Conservation (phyloP, 2,329 filamentous ascomycete genomes). For the Ascochyta pisi region DNA sequence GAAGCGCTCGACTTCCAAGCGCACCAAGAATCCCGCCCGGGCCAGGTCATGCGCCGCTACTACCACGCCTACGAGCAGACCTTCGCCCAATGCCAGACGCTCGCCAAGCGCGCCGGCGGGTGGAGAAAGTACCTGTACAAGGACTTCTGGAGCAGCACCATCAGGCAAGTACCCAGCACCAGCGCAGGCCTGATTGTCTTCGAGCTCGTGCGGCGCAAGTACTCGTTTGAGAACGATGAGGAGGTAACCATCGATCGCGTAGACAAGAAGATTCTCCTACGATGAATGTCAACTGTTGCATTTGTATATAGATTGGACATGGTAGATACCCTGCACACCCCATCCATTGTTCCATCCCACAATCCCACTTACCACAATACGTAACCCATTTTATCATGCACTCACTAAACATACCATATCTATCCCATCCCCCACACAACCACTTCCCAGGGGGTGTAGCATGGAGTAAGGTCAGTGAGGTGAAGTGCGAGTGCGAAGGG, state of each 20-base stretch:
- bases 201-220: conserved; percentile 76
- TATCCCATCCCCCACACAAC: no score
- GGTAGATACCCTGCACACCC: not conserved
- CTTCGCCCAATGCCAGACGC: conserved; percentile 63
- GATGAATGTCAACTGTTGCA: not conserved
- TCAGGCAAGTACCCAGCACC: conserved; percentile 77
- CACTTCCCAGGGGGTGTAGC: no score
- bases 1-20: conserved; percentile 72
- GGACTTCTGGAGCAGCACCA: conserved; percentile 74
- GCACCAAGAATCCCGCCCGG: conserved; percentile 42
- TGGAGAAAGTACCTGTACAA: conserved; percentile 71
- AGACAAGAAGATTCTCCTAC: conserved; percentile 60
- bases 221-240: conserved; percentile 67
- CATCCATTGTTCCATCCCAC: no score
- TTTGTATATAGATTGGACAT: not conserved
- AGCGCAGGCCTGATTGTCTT: conserved; percentile 80
- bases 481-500: no score
- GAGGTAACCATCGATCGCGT: conserved; percentile 60
- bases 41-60: conserved; percentile 64
- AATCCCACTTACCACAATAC: no score
- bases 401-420: no score
- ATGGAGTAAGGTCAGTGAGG: no score
- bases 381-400: no score
- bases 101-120: conserved; percentile 65
- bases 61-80: conserved; percentile 75